phyloP scores from a whole-genome alignment of 176 grass and related monocot species.

The Alopecurus myosuroides region DNA sequence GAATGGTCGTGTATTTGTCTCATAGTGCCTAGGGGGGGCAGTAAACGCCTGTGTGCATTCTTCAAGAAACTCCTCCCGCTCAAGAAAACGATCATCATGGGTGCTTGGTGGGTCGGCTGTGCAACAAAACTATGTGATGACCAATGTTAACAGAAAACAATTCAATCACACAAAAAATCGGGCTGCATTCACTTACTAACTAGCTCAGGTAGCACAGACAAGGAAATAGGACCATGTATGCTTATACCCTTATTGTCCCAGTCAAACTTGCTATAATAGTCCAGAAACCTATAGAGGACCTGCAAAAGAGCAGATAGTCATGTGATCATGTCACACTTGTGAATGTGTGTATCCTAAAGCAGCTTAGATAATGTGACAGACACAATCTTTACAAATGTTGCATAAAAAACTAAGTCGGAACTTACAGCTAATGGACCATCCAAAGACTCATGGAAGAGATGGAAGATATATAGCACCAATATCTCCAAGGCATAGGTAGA shows the following conservation, averaged over 20 bases:
- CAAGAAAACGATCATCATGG: slow-evolving; percentile 37
- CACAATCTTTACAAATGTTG: neutral
- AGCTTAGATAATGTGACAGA: slow-evolving; percentile 9
- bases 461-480: slow-evolving; percentile 76
- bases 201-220: slow-evolving; percentile 76
- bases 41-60: slow-evolving; percentile 38
- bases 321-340: slow-evolving; percentile 13
- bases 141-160: slow-evolving; percentile 17
- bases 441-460: slow-evolving; percentile 63
- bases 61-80: slow-evolving; percentile 54
- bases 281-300: slow-evolving; percentile 91
- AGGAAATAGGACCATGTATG: slow-evolving; percentile 61
- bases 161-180: slow-evolving; percentile 5
- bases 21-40: slow-evolving; percentile 34
- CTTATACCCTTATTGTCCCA: slow-evolving; percentile 79
- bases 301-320: slow-evolving; percentile 31
- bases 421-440: slow-evolving; percentile 72
- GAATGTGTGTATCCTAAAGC: slow-evolving; percentile 14
- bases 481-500: slow-evolving; percentile 94
- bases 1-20: slow-evolving; percentile 43
- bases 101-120: slow-evolving; percentile 54
- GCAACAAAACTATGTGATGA: slow-evolving; percentile 25
- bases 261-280: slow-evolving; percentile 94
- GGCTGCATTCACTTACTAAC: slow-evolving; percentile 56
- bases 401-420: neutral